Evolutionary conservation across 805 yeast species (phyloP).

Genomic region (Wilhelminamyces savonicus): DNA sequence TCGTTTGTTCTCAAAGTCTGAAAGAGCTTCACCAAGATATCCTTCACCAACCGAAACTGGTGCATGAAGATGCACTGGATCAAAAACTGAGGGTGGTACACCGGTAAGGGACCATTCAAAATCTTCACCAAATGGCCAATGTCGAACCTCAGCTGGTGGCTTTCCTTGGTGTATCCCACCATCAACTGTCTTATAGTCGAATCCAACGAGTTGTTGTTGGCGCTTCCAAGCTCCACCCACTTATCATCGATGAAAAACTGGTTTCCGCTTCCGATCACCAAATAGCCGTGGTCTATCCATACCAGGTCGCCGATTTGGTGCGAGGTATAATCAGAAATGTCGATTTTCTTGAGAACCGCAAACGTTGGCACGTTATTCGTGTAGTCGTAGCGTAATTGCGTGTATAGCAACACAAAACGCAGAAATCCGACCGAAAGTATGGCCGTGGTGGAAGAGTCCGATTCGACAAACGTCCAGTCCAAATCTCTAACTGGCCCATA

Average conservation of each 20-base stretch:
- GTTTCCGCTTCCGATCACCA: conserved; percentile 84
- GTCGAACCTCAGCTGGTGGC: conserved; percentile 22
- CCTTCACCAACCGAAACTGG: conserved; percentile 48
- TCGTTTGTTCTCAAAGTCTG: conserved; percentile 39
- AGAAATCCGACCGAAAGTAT: conserved; percentile 77
- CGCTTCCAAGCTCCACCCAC: conserved; percentile 28
- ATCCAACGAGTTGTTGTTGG: conserved; percentile 37
- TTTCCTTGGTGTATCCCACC: conserved; percentile 20
- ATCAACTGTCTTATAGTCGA: conserved; percentile 40
- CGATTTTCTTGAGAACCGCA: conserved; percentile 67
- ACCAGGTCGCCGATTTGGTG: conserved; percentile 84
- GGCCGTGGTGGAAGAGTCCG: too few species aligned
- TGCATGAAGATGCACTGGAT: conserved; percentile 69
- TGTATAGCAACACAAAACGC: conserved; percentile 56
- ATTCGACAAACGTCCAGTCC: conserved; percentile 74
- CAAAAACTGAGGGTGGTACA: conserved; percentile 85
- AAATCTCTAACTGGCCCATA: conserved; percentile 52
- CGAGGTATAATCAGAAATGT: conserved; percentile 62
- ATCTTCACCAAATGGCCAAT: conserved; percentile 69
- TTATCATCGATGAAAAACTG: conserved; percentile 82
- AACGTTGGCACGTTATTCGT: conserved; percentile 76
- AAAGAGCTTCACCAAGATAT: conserved; percentile 50
- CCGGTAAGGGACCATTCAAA: conserved; percentile 82
- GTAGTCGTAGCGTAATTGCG: conserved; percentile 84
- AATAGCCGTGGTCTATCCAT: conserved; percentile 75